Percentiles rank a stretch among this genome's conserved stretches.
Conservation (phyloP, 2,329 filamentous ascomycete species). For the Pseudohalonectria lignicola region DNA sequence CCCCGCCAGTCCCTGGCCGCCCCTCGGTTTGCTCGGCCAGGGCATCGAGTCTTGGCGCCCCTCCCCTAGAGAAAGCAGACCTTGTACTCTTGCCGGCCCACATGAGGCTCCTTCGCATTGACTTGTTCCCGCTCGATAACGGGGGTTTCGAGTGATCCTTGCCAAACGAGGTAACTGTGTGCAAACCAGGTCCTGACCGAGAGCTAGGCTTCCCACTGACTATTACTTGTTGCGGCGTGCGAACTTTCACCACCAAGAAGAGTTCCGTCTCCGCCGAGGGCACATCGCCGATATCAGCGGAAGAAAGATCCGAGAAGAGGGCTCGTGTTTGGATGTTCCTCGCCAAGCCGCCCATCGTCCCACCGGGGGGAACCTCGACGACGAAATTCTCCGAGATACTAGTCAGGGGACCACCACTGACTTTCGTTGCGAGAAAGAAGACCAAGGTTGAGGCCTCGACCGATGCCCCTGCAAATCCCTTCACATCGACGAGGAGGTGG, state of each 20-base stretch:
- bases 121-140: slow-evolving; percentile 37
- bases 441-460: slow-evolving; percentile 67
- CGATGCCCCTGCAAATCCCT: slow-evolving; percentile 66
- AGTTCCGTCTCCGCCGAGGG: slow-evolving; percentile 58
- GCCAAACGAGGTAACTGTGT: slow-evolving; percentile 21
- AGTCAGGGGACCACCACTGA: slow-evolving; percentile 48
- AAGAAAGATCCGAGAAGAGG: slow-evolving; percentile 76
- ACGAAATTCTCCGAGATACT: slow-evolving; percentile 76
- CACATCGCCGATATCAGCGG: slow-evolving; percentile 57
- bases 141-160: slow-evolving; percentile 36
- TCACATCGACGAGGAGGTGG: slow-evolving; percentile 75
- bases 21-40: slow-evolving; percentile 37
- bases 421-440: slow-evolving; percentile 66
- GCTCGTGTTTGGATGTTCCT: slow-evolving; percentile 65
- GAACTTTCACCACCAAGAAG: slow-evolving; percentile 74
- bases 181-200: slow-evolving; percentile 34
- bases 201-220: slow-evolving; percentile 33
- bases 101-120: slow-evolving; percentile 55
- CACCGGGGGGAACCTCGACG: slow-evolving; percentile 65
- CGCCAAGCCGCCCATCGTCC: slow-evolving; percentile 54
- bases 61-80: slow-evolving; percentile 40
- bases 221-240: slow-evolving; percentile 43
- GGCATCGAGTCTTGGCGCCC: slow-evolving; percentile 42
- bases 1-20: slow-evolving; percentile 18
- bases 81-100: slow-evolving; percentile 52